These are phyloP conservation scores for Moricandia arvensis DNA, from an alignment of 345 rosid species.

Conservation along the genomic window DNA sequence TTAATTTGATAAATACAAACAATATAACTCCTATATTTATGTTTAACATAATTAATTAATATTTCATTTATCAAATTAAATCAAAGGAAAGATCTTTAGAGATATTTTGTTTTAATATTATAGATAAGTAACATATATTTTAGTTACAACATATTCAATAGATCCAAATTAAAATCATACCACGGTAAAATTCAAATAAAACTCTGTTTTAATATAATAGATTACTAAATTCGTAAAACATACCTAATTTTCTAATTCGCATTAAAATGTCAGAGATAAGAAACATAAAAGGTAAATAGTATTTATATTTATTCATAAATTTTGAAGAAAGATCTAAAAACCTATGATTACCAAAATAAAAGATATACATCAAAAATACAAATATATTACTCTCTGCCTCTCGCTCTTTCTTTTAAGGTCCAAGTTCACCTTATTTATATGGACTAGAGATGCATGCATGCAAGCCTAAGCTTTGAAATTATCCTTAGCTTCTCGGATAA, in stretches of 20 bases:
- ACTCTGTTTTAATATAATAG: too few species aligned
- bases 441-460: not conserved
- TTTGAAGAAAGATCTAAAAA: not conserved
- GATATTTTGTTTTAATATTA: too few species aligned
- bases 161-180: too few species aligned
- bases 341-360: not conserved
- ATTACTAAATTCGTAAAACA: not conserved
- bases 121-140: too few species aligned
- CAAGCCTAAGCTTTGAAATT: conserved; percentile 45
- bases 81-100: too few species aligned
- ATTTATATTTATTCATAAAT: not conserved
- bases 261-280: not conserved
- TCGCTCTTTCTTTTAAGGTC: not conserved
- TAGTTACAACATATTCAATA: too few species aligned
- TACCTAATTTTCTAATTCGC: not conserved
- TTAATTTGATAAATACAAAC: too few species aligned
- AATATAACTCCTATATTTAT: too few species aligned
- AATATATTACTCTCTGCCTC: not conserved
- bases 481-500: conserved; percentile 77
- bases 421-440: not conserved
- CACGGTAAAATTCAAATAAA: too few species aligned
- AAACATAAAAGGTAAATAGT: not conserved
- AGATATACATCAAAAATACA: not conserved
- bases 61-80: too few species aligned
- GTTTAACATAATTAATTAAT: too few species aligned